These are phyloP conservation scores for Aquilaria sinensis DNA, from an alignment of 345 rosid species.

Conservation along the genomic window DNA sequence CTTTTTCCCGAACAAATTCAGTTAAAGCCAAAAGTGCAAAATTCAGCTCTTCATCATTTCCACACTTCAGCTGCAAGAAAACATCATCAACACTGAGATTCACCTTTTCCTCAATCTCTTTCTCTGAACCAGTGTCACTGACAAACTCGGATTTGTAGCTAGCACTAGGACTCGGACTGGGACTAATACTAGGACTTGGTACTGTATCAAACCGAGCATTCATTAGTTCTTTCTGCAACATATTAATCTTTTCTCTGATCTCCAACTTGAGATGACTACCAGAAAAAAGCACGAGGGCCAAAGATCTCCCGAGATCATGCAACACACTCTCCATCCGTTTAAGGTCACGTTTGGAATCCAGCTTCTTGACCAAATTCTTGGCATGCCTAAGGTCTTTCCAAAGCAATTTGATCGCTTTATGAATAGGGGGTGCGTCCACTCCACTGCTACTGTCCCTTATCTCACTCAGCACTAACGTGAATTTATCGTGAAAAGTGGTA, in stretches of 20 bases:
- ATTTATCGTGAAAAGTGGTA: conserved; percentile 36
- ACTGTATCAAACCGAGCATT: conserved; percentile 25
- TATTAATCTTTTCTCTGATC: conserved; percentile 31
- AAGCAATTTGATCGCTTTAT: conserved; percentile 38
- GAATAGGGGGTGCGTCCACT: conserved; percentile 34
- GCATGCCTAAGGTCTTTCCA: conserved; percentile 37
- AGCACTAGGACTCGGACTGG: conserved; percentile 16
- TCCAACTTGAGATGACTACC: conserved; percentile 30
- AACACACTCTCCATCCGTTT: conserved; percentile 38
- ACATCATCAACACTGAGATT: conserved; percentile 38
- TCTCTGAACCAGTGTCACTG: conserved; percentile 34
- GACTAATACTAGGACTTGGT: conserved; percentile 23
- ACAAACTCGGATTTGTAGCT: conserved; percentile 20
- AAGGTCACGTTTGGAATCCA: conserved; percentile 21
- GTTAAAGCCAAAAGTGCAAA: conserved; percentile 30
- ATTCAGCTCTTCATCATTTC: conserved; percentile 38
- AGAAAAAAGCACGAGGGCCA: conserved; percentile 64
- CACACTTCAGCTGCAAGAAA: conserved; percentile 48
- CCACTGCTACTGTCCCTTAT: conserved; percentile 19
- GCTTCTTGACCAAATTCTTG: conserved; percentile 25
- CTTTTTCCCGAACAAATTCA: conserved; percentile 22
- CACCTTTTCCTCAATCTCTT: conserved; percentile 20
- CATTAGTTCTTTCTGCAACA: conserved; percentile 54
- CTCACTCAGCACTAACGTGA: conserved; percentile 31
- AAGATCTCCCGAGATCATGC: conserved; percentile 58